These are phyloP conservation scores for Carallia pectinifolia DNA, from an alignment of 345 rosid genomes.

Conservation along the genomic window DNA sequence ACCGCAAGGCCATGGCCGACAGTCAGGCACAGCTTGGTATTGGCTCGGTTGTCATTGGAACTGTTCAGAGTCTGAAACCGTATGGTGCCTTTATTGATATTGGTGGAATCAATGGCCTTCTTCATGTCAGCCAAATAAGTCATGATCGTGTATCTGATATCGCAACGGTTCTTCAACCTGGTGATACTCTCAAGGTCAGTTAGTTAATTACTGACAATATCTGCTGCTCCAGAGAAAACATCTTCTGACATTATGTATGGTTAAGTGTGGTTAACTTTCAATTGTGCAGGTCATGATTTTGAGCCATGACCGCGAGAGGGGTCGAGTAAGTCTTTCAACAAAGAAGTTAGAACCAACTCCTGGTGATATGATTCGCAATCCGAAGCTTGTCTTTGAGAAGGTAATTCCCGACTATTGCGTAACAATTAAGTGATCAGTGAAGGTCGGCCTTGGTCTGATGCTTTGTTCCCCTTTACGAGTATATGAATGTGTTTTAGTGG, in stretches of 20 bases:
- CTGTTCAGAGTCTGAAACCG: conserved; percentile 93
- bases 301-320: conserved; percentile 97
- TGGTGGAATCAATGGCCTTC: conserved; percentile 96
- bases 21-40: conserved; percentile 95
- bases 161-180: conserved; percentile 97
- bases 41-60: conserved; percentile 86
- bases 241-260: conserved; percentile 6
- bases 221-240: neutral
- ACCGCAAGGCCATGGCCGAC: conserved; percentile 98
- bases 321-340: conserved; percentile 94
- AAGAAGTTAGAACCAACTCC: conserved; percentile 98
- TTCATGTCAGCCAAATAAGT: conserved; percentile 97
- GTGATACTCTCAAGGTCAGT: conserved; percentile 80
- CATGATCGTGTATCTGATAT: conserved; percentile 93
- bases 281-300: conserved; percentile 78
- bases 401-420: conserved; percentile 29
- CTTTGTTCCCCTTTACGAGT: neutral
- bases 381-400: conserved; percentile 97
- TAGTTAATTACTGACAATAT: neutral
- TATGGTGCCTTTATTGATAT: conserved; percentile 97
- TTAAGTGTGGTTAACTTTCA: conserved; percentile 9
- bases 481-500: neutral
- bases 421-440: neutral
- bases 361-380: conserved; percentile 97
- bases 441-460: neutral